Evolutionary conservation across 768 basidiomycete genomes (phyloP), one percentile per base, ranked within the genome.

Genomic region (Mycena capillaripes): DNA sequence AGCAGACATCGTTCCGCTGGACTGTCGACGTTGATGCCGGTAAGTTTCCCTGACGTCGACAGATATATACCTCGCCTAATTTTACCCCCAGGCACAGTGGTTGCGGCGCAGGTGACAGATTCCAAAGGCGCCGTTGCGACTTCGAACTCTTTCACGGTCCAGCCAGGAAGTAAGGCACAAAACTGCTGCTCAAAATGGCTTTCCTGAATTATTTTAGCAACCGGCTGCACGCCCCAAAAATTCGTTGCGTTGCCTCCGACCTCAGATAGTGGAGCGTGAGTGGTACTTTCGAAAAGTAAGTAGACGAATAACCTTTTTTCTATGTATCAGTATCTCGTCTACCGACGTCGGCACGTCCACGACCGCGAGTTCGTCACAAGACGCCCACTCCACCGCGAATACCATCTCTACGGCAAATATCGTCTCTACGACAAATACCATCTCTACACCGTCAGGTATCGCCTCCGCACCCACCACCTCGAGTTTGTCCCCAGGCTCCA

Each of bases 1-100:
- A 19, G 36, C 12, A 1, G 0, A 70, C 69, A 2, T 63, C 69
- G 12, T 64, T 64, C 34, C 32, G n/a, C 17, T 70, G 69, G 69
- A 48, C 8, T 30, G 69, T 59, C 17, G 40, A 57, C 17, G 10
- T 70, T 34, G 69, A 46, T 30, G 62, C 69, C 19, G 69, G 69
- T 63, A 57, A 30, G 16, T 55, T 14, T n/a, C n/a, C 16, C 2
- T 19, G 14, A 2, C 30, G 29, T 42, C 11, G 16, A 12, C 7
- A 14, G 38, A 7, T 44, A 44, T 44, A 12, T 6, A 17, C 2
- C 14, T 44, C 9, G 2, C 8, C 19, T 44, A 16, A 44, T 17
- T 11, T 3, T 44, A 3, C 32, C 11, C 17, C 2, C 30, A 71
- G 70, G 70, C 14, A 59, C 62, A 8, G 44, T 36, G 0, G 70